Conservation (phyloP, 257 asterid genomes). For the Salvia miltiorrhiza region DNA sequence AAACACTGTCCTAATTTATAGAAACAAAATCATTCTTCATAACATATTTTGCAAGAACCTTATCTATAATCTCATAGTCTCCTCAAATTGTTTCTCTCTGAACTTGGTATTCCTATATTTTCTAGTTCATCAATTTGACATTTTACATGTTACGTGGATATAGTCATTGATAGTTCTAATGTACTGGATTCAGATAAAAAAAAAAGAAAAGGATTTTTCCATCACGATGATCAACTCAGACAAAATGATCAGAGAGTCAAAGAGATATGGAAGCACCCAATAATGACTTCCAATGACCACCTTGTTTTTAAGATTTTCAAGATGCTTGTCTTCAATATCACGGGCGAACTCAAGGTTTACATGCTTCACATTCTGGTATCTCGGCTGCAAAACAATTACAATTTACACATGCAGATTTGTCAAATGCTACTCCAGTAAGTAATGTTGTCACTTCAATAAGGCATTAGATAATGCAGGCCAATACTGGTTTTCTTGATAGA, state of each 20-base stretch:
- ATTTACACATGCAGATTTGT: not conserved
- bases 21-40: not conserved
- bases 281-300: slow-evolving; percentile 26
- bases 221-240: too few species aligned
- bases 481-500: not conserved
- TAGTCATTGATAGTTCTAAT: not conserved
- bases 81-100: too few species aligned
- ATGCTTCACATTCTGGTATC: slow-evolving; percentile 81
- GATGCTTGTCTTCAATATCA: slow-evolving; percentile 77
- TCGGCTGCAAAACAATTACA: slow-evolving; percentile 50
- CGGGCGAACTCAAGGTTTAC: slow-evolving; percentile 88
- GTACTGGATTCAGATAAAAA: not conserved
- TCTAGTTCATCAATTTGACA: not conserved
- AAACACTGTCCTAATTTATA: slow-evolving; percentile 8
- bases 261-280: not conserved
- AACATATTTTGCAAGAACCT: not conserved
- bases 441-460: not conserved
- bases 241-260: slow-evolving; percentile 1
- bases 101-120: too few species aligned
- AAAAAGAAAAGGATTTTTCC: not conserved
- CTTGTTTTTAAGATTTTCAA: slow-evolving; percentile 61
- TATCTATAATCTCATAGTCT: too few species aligned
- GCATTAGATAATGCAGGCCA: not conserved
- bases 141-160: not conserved
- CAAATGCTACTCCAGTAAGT: slow-evolving; percentile 13